Evolutionary conservation across 78 protist genomes (phyloP).

Genomic region (Chrysochromulina tobinii): DNA sequence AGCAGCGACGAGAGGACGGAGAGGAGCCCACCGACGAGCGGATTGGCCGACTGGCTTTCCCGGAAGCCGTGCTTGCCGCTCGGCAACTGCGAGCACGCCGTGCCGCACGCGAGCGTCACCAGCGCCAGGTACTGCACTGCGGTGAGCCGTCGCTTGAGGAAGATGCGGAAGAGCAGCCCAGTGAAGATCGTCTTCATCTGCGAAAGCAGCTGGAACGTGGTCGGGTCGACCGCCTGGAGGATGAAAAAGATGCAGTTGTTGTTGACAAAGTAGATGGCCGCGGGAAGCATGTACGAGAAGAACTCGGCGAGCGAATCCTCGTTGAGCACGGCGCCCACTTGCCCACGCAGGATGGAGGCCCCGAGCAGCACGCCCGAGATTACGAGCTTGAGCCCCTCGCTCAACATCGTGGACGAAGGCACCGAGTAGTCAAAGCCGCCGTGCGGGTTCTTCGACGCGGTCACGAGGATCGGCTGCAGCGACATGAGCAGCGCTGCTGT

Average conservation of each 20-base stretch:
- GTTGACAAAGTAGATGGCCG: slow-evolving; percentile 12
- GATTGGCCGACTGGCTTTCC: background rate
- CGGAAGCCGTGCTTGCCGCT: background rate
- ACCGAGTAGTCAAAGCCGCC: background rate
- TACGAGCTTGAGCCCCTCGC: background rate
- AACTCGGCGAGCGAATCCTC: background rate
- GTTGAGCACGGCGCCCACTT: background rate
- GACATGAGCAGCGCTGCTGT: background rate
- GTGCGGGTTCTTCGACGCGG: background rate
- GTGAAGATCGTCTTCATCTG: slow-evolving; percentile 24
- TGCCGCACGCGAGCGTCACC: background rate
- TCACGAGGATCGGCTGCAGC: background rate
- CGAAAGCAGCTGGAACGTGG: background rate
- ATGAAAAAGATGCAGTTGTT: background rate
- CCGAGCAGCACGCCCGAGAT: background rate
- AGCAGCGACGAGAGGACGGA: background rate
- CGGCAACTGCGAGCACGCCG: background rate
- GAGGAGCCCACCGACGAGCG: background rate
- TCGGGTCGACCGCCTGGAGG: background rate
- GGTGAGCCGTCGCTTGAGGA: background rate
- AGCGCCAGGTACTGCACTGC: background rate
- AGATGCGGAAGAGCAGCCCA: background rate
- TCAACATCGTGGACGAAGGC: background rate
- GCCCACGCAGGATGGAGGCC: no score
- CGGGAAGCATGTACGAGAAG: background rate